Conservation (phyloP, 306 rosid species). For the Dalbergia cultrata region DNA sequence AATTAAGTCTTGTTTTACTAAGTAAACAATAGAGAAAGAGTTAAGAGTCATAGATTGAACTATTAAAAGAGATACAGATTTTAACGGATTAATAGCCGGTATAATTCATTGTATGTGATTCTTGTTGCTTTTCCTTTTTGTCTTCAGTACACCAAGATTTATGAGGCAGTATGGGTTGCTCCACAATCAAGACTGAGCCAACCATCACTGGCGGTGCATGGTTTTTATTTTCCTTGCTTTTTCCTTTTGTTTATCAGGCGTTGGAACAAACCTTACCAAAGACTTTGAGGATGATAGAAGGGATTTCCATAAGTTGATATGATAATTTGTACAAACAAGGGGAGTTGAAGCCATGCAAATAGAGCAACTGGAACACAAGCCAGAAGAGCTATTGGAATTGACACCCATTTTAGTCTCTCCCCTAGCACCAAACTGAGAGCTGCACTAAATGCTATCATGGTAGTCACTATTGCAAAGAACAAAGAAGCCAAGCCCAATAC, state of each 20-base stretch:
- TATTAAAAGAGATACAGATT: too few relatives aligned
- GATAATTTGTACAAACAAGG: slow-evolving; percentile 52
- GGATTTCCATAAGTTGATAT: slow-evolving; percentile 50
- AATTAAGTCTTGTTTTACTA: too few relatives aligned
- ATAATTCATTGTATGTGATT: neutral
- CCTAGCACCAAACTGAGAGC: slow-evolving; percentile 43
- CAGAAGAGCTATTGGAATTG: slow-evolving; percentile 47
- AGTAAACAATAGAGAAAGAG: too few relatives aligned
- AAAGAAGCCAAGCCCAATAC: slow-evolving; percentile 59
- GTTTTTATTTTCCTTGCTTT: neutral
- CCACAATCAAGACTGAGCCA: neutral
- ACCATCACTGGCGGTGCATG: neutral
- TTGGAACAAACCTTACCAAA: slow-evolving; percentile 42
- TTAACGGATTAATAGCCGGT: too few relatives aligned
- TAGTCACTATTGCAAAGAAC: slow-evolving; percentile 54
- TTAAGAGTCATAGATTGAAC: too few relatives aligned
- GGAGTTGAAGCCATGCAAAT: slow-evolving; percentile 53
- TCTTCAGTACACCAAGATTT: neutral
- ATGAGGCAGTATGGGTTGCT: neutral
- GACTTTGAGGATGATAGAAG: slow-evolving; percentile 11
- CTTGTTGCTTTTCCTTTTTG: too few relatives aligned
- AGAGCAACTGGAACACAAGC: slow-evolving; percentile 52
- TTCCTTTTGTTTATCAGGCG: neutral
- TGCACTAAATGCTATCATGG: slow-evolving; percentile 61
- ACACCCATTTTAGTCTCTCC: slow-evolving; percentile 54